Base-by-base conservation (phyloP, 2,329 filamentous ascomycete genomes). In the Cladosporium cucumerinum region DNA sequence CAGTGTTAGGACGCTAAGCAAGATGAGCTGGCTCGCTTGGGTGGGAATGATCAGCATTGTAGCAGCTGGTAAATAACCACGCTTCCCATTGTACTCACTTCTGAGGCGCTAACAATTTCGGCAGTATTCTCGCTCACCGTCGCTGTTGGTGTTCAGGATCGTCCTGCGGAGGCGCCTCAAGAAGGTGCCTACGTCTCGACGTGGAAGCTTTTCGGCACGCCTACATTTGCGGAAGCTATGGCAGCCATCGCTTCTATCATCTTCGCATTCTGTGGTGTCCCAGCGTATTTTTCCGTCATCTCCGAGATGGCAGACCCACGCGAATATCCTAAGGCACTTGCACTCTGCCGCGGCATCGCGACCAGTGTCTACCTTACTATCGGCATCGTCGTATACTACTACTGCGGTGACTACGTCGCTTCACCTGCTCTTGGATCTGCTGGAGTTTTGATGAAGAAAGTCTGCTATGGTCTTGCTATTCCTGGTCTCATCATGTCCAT, bases 361-460 rank as follows among this genome's bases (percentile, higher is more conserved):
- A 64, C 70, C 23, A 39, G 66, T 14, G 67, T 77, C 2, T 79
- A 80, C 62, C 70, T 79, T 23, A 66, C 73, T 18, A 75, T 80
- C 48, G 77, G 76, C 18, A 69, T 75, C 2, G 77, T 82, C 0
- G 77, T 83, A 1, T 83, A 83, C 72, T 78, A 78, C 68, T 83
- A 73, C 70, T 82, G 80, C 65, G 81, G 82, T 1, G 78, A 77
- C 0, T 81, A 78, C 58, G 78, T 83, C 6, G 77, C 81, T 1
- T 82, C 80, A 0, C 82, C 81, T 0, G 80, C 80, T 1, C 75
- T 83, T 10, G 81, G 80, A 10, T 81, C 79, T 28, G 82, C 80
- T 1, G 81, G 81, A 2, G 16, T 59, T 0, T 63, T 72, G 1
- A 75, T 81, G 66, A 82, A 82, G 75, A 82, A 79, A 69, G 72